phyloP scores from a whole-genome alignment of 306 rosid genomes.

The Corylus avellana region DNA sequence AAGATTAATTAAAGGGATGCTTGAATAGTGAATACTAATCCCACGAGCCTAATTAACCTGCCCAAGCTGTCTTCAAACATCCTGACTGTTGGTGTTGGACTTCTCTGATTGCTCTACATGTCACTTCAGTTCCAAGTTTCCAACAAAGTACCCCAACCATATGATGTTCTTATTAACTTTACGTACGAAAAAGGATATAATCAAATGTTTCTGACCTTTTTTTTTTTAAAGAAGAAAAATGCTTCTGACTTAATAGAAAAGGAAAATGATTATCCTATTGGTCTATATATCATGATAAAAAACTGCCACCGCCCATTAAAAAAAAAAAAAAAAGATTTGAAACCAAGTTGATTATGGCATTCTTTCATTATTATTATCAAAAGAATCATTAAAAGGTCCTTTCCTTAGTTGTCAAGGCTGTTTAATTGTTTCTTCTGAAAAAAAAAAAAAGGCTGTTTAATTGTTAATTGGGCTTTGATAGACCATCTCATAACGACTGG shows the following conservation, averaged over 20 bases:
- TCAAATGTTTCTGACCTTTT: not conserved
- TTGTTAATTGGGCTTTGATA: not conserved
- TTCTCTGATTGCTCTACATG: not conserved
- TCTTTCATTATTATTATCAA: not conserved
- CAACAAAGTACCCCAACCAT: slow-evolving; percentile 15
- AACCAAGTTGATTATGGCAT: too few relatives aligned
- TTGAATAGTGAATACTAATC: too few relatives aligned
- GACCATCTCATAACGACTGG: not conserved
- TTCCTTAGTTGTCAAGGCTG: not conserved
- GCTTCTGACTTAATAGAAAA: not conserved
- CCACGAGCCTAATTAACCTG: not conserved
- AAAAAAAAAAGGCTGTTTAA: not conserved
- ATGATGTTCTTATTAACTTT: slow-evolving; percentile 11
- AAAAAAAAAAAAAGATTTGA: too few relatives aligned
- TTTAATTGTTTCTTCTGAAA: too few relatives aligned
- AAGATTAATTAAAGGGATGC: too few relatives aligned
- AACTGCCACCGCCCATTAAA: too few relatives aligned
- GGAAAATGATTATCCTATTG: not conserved
- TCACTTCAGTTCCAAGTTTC: slow-evolving; percentile 38
- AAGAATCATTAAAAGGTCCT: not conserved
- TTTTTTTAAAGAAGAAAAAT: too few relatives aligned
- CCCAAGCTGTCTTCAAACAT: too few relatives aligned
- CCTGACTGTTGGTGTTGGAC: not conserved
- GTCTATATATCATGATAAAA: not conserved
- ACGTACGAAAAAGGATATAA: not conserved